Evolutionary conservation across 768 basidiomycete genomes (phyloP).

Genomic region (Pisolithus sp.): DNA sequence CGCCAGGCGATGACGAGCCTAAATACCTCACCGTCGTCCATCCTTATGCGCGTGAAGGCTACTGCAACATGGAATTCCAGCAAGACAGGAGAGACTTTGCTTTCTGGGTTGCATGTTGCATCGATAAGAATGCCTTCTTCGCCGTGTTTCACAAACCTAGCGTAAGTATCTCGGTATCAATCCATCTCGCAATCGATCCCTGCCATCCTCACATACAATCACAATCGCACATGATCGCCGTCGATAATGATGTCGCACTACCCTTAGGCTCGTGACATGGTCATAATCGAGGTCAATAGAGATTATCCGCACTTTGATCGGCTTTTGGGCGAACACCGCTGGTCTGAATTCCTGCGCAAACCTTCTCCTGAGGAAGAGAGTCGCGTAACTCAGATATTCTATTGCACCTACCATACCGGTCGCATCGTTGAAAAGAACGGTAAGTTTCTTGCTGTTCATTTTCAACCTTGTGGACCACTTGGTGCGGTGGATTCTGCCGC

Average conservation of each 20-base stretch:
- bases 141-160: conserved; percentile 41
- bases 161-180: conserved; percentile 25
- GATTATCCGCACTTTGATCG: conserved; percentile 24
- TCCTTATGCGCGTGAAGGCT: conserved; percentile 34
- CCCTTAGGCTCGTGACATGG: conserved; percentile 36
- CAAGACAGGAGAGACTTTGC: conserved; percentile 34
- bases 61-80: conserved; percentile 35
- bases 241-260: not conserved
- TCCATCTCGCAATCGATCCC: not conserved
- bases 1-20: conserved; percentile 39
- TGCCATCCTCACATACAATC: too few species aligned
- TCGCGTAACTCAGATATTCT: conserved; percentile 31
- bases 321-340: conserved; percentile 38
- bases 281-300: conserved; percentile 38
- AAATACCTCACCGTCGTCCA: conserved; percentile 38
- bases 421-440: conserved; percentile 41
- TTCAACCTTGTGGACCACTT: not conserved
- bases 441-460: conserved; percentile 14
- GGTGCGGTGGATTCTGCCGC: not conserved
- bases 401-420: conserved; percentile 32
- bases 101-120: conserved; percentile 39
- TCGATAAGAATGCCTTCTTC: conserved; percentile 28
- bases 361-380: conserved; percentile 26
- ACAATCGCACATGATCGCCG: not conserved
- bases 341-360: conserved; percentile 32